Base-by-base conservation (phyloP, 306 rosid genomes). In the Quercus ilex region DNA sequence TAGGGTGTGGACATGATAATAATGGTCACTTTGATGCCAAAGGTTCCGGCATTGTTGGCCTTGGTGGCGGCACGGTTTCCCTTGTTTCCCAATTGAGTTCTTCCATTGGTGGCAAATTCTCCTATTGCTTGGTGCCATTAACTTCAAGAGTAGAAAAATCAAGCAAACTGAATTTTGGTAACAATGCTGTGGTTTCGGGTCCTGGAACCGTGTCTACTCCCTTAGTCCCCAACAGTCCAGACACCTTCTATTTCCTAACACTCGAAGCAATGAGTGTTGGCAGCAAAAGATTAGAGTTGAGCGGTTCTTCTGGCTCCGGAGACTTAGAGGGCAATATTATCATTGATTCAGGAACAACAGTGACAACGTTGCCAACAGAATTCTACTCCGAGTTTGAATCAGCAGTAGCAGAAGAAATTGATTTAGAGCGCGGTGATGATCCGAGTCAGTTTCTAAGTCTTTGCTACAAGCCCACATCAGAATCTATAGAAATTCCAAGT, bases 21-120 rank as follows among this genome's bases (percentile, higher is more conserved):
- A 21, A 0, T 0, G 89, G 88, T 38, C 0, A 30, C 75, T 3
- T 81, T 5, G 1, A 20, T 0, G 1, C 28, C 0, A 19, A 30
- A 1, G 69, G 73, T 0, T 85, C 94, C 0, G 97, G 96, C 3
- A 72, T 93, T 12, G 86, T 93, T 1, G 96, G 94, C 0, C 88
- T 93, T 0, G 94, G 92, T 1, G 55, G 72, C 0, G 90, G 94
- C 4, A 9, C 43, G 0, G 46, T 55, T 6, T 93, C 94, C 0
- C 84, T 93, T 4, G 21, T 80, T 10, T 9, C 81, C 3, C 96
- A 85, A 11, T 3, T 93, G 62, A 69, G 43, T 7, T 1, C 87
- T 4, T 74, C 88, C 0, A 78, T 81, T 0, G 71, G 1, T 0
- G 86, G 83, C 0, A 92, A 85, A 30, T 92, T 91, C 67, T 86